Percentiles rank a stretch among this genome's conserved stretches.
These are phyloP conservation scores for Gastrolobium bilobum DNA, from an alignment of 306 rosid genomes.

Conservation along the genomic window DNA sequence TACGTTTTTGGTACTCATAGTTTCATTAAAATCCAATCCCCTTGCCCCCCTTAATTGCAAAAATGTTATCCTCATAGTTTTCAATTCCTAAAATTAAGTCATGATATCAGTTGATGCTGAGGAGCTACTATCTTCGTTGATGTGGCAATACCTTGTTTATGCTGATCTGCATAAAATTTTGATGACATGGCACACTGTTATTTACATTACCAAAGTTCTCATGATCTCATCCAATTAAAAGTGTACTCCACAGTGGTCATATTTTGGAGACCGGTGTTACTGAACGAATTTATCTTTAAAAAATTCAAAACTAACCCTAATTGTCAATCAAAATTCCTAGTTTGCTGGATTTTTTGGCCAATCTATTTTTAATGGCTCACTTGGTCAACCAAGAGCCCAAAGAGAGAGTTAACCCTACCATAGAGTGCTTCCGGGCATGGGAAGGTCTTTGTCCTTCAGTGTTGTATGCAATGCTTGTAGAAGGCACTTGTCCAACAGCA, in stretches of 20 bases:
- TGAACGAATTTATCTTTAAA: background rate
- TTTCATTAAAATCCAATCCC: too few species aligned
- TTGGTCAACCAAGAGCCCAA: slow-evolving; percentile 5
- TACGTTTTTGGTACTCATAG: too few species aligned
- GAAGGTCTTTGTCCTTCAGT: slow-evolving; percentile 87
- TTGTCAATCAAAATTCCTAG: background rate
- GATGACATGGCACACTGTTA: too few species aligned
- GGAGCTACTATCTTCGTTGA: too few species aligned
- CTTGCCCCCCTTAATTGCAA: too few species aligned
- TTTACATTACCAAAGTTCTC: background rate
- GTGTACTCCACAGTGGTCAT: background rate
- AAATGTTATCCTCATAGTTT: too few species aligned
- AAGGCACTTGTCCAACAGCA: slow-evolving; percentile 88
- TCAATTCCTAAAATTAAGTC: too few species aligned
- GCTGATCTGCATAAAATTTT: too few species aligned
- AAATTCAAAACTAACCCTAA: background rate
- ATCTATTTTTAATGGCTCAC: slow-evolving; percentile 5
- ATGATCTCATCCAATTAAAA: slow-evolving; percentile 43
- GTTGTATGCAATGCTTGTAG: slow-evolving; percentile 92
- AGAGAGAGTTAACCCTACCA: slow-evolving; percentile 62
- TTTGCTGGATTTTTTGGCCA: slow-evolving; percentile 1
- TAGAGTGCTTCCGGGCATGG: slow-evolving; percentile 94
- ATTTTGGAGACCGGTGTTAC: background rate
- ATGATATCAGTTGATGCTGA: too few species aligned
- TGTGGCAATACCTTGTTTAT: too few species aligned